These are phyloP conservation scores for Naganishia sp. DNA, from an alignment of 1,284 basidiomycete genomes.

Conservation along the genomic window DNA sequence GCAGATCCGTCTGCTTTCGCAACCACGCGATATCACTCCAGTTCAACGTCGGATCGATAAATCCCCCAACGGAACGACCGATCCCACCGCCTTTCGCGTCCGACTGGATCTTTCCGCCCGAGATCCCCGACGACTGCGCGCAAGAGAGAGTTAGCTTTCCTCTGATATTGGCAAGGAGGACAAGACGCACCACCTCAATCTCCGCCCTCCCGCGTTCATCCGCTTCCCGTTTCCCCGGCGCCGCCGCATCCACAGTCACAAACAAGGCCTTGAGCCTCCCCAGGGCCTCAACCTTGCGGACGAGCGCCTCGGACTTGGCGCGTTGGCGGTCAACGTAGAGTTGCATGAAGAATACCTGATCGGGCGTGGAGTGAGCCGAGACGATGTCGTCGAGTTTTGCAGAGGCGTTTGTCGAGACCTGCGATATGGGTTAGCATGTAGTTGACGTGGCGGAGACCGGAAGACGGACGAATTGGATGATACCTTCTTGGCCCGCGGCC, in stretches of 20 bases:
- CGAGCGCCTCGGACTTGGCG: constrained; percentile 47
- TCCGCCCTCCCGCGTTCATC: constrained; percentile 52
- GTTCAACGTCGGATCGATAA: constrained; percentile 50
- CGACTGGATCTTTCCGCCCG: constrained; percentile 48
- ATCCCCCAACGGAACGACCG: constrained; percentile 52
- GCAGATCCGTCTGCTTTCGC: constrained; percentile 46
- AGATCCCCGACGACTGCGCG: constrained; percentile 47
- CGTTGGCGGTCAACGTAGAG: constrained; percentile 54
- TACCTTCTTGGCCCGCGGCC: constrained; percentile 47
- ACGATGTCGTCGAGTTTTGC: constrained; percentile 50
- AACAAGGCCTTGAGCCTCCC: constrained; percentile 51
- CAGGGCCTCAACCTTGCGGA: constrained; percentile 44
- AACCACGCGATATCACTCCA: constrained; percentile 54
- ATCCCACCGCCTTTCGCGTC: constrained; percentile 54
- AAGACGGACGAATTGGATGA: constrained; percentile 52
- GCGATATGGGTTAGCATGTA: not conserved
- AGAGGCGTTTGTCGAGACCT: constrained; percentile 54
- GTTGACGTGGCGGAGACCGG: not conserved
- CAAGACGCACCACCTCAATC: constrained; percentile 44
- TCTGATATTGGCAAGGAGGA: not conserved
- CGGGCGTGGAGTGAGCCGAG: constrained; percentile 35
- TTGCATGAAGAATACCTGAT: constrained; percentile 54
- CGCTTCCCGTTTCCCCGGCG: constrained; percentile 54
- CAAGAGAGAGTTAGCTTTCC: not conserved
- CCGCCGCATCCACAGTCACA: constrained; percentile 54